phyloP scores from a whole-genome alignment of 1,284 basidiomycete genomes.

The Tremellales sp. region DNA sequence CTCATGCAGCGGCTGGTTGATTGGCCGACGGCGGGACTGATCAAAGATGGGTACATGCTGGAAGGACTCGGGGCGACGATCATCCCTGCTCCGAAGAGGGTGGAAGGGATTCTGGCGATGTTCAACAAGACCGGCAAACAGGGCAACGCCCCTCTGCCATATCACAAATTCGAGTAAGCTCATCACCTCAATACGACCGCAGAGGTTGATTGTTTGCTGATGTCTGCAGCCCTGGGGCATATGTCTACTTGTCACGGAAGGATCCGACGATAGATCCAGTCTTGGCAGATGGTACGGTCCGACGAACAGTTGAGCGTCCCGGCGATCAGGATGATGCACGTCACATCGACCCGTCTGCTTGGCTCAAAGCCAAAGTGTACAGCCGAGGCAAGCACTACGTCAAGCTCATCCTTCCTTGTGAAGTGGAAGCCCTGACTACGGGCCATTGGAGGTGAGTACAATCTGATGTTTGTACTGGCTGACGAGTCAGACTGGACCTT shows the following conservation, averaged over 20 bases:
- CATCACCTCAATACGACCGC: neutral
- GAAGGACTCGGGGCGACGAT: constrained; percentile 55
- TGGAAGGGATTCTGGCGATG: constrained; percentile 48
- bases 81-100: constrained; percentile 1
- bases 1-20: constrained; percentile 60
- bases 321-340: constrained; percentile 48
- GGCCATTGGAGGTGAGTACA: constrained; percentile 59
- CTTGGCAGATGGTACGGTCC: constrained; percentile 5
- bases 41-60: constrained; percentile 65
- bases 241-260: constrained; percentile 58
- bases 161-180: constrained; percentile 24
- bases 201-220: neutral
- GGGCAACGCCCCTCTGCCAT: constrained; percentile 46
- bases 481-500: constrained; percentile 60
- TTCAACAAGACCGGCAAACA: constrained; percentile 56
- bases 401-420: constrained; percentile 57
- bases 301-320: neutral
- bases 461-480: neutral
- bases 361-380: constrained; percentile 58
- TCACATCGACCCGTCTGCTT: constrained; percentile 30
- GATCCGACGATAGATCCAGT: constrained; percentile 51
- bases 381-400: constrained; percentile 51
- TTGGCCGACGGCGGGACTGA: constrained; percentile 60
- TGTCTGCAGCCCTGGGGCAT: neutral
- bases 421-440: constrained; percentile 47